Evolutionary conservation across 1,284 basidiomycete genomes (phyloP).

Genomic region (Cutaneotrichosporon spelunceum): DNA sequence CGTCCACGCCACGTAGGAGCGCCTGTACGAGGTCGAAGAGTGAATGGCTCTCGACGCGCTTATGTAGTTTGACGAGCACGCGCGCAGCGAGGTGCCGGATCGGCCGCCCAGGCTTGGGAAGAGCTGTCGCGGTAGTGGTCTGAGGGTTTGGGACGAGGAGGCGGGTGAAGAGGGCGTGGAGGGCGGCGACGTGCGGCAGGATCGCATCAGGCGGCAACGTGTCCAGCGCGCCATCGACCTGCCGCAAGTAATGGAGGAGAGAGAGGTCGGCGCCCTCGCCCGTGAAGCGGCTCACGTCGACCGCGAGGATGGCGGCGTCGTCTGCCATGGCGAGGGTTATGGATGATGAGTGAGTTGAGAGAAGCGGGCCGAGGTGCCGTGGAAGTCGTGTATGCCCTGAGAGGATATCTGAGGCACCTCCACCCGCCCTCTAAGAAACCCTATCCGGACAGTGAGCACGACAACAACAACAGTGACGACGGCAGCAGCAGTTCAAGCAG

Average conservation of each 20-base stretch:
- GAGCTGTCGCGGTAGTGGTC: conserved; percentile 37
- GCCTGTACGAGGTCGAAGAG: conserved; percentile 84
- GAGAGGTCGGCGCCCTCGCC: conserved; percentile 46
- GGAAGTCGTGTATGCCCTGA: conserved; percentile 3
- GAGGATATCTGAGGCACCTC: too few species aligned
- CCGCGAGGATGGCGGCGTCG: conserved; percentile 22
- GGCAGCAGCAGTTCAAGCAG: neutral
- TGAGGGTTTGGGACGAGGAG: conserved; percentile 32
- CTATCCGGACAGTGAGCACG: neutral
- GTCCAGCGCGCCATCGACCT: conserved; percentile 47
- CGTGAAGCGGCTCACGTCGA: conserved; percentile 37
- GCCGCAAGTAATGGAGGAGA: conserved; percentile 44
- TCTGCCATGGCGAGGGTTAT: conserved; percentile 19
- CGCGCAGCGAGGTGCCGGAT: conserved; percentile 73
- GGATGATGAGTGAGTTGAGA: conserved; percentile 8
- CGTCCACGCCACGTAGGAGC: conserved; percentile 65
- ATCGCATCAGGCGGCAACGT: conserved; percentile 26
- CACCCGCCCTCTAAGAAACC: neutral
- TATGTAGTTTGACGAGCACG: conserved; percentile 75
- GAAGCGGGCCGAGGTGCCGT: neutral
- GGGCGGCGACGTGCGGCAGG: conserved; percentile 27
- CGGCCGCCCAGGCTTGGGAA: conserved; percentile 77
- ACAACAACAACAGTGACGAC: neutral
- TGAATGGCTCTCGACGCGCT: conserved; percentile 72
- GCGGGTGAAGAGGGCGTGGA: conserved; percentile 47